Percentiles rank a stretch among this genome's conserved stretches.
phyloP scores from a whole-genome alignment of 2,329 filamentous ascomycete genomes.

The Ceratocystis cacaofunesta region DNA sequence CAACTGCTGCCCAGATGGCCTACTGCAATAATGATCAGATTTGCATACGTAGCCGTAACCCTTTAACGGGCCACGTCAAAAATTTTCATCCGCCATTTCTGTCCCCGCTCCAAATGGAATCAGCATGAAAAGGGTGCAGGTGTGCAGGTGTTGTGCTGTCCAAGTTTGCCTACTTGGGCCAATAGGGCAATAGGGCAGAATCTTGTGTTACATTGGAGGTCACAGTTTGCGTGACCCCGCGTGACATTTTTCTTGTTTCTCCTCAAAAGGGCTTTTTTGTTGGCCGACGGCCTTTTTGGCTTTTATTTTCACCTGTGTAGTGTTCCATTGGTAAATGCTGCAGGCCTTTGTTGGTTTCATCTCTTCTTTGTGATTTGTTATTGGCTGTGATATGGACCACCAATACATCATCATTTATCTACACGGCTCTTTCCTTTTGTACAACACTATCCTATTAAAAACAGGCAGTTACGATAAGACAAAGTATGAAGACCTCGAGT shows the following conservation, averaged over 20 bases:
- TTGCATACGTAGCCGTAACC: not conserved
- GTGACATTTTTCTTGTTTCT: not conserved
- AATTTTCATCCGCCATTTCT: not conserved
- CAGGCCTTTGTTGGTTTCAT: not conserved
- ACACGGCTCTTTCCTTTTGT: not conserved
- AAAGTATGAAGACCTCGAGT: not conserved
- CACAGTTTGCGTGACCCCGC: not conserved
- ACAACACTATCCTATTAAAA: not conserved
- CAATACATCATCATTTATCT: not conserved
- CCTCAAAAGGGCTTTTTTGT: not conserved
- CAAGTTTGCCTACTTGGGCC: slow-evolving; percentile 4
- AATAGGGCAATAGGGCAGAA: slow-evolving; percentile 2
- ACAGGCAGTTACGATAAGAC: not conserved
- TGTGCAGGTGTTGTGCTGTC: not conserved
- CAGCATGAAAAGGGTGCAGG: not conserved
- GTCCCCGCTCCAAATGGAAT: not conserved
- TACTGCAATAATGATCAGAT: not conserved
- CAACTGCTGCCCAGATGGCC: not conserved
- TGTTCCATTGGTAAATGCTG: not conserved
- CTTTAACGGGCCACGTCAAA: not conserved
- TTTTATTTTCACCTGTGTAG: not conserved
- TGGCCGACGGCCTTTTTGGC: not conserved
- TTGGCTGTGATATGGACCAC: not conserved
- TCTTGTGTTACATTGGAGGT: slow-evolving; percentile 3
- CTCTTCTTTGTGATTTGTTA: not conserved